Percentiles rank a stretch among this genome's conserved stretches.
These are phyloP conservation scores for Eucalyptus brandiana DNA, from an alignment of 345 rosid species.

Conservation along the genomic window DNA sequence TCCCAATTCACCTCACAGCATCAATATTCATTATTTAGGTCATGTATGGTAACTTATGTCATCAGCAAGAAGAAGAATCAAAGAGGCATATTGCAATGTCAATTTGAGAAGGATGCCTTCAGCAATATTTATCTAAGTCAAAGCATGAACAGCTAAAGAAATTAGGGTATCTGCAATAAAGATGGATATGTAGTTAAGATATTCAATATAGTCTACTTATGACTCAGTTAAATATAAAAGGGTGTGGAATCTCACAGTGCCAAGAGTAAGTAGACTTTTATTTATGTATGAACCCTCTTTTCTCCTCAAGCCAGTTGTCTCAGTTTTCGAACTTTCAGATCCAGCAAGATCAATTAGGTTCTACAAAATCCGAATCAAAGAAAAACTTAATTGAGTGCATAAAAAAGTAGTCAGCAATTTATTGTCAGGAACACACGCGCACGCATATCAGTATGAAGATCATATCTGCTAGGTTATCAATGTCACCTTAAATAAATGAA, in stretches of 20 bases:
- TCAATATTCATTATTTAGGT: not conserved
- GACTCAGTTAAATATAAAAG: not conserved
- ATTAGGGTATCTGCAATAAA: not conserved
- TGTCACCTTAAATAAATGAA: not conserved
- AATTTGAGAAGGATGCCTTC: not conserved
- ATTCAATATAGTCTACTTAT: not conserved
- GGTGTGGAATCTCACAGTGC: slow-evolving; percentile 34
- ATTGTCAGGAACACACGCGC: not conserved
- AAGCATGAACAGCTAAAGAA: not conserved
- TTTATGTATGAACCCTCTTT: slow-evolving; percentile 74
- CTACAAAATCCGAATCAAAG: slow-evolving; percentile 10
- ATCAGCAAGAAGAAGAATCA: not conserved
- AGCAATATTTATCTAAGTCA: not conserved
- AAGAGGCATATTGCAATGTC: not conserved
- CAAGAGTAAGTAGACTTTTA: slow-evolving; percentile 65
- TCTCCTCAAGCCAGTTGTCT: slow-evolving; percentile 63
- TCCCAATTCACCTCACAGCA: not conserved
- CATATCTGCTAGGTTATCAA: not conserved
- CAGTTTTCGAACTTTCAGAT: slow-evolving; percentile 72
- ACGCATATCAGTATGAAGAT: not conserved
- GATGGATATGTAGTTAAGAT: not conserved
- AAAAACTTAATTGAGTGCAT: not conserved
- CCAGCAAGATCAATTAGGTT: slow-evolving; percentile 71
- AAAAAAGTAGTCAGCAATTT: not conserved
- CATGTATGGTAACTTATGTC: not conserved